phyloP scores from a whole-genome alignment of 1,284 basidiomycete species.

The Agaricales sp. region DNA sequence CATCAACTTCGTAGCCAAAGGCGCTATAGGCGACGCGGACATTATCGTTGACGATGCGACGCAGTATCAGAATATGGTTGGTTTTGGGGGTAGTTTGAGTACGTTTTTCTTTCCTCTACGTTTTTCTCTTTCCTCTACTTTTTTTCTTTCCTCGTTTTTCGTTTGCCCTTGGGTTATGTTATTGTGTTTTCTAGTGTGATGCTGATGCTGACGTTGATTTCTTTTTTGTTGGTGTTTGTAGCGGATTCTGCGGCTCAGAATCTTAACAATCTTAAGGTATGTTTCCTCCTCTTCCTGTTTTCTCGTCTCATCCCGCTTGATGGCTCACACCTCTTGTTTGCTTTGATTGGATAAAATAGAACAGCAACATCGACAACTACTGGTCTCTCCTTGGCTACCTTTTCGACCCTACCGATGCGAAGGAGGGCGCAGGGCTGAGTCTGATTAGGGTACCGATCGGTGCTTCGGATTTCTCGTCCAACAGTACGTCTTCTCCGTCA shows the following conservation, averaged over 20 bases:
- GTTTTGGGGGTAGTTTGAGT: slow-evolving; percentile 44
- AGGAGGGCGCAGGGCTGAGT: slow-evolving; percentile 36
- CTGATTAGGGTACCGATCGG: slow-evolving; percentile 42
- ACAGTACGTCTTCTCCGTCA: no score
- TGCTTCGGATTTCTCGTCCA: slow-evolving; percentile 44
- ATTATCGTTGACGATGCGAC: slow-evolving; percentile 33
- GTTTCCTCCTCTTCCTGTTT: background rate
- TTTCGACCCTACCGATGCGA: slow-evolving; percentile 35
- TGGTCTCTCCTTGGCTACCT: slow-evolving; percentile 32
- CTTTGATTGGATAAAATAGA: slow-evolving; percentile 15
- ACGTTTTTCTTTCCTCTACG: slow-evolving; percentile 14
- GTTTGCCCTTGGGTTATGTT: no score
- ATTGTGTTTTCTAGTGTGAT: background rate
- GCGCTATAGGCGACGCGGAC: slow-evolving; percentile 32
- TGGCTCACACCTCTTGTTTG: background rate
- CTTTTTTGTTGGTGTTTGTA: slow-evolving; percentile 17
- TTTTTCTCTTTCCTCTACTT: slow-evolving; percentile 6
- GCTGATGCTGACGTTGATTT: background rate
- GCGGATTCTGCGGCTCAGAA: slow-evolving; percentile 42
- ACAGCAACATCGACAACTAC: slow-evolving; percentile 33
- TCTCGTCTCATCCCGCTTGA: background rate
- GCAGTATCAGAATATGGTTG: slow-evolving; percentile 35
- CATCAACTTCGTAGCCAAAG: slow-evolving; percentile 41
- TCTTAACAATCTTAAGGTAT: slow-evolving; percentile 40
- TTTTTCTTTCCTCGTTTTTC: background rate